Base-by-base conservation (phyloP, 208 protist species). In the Leishmania braziliensis region DNA sequence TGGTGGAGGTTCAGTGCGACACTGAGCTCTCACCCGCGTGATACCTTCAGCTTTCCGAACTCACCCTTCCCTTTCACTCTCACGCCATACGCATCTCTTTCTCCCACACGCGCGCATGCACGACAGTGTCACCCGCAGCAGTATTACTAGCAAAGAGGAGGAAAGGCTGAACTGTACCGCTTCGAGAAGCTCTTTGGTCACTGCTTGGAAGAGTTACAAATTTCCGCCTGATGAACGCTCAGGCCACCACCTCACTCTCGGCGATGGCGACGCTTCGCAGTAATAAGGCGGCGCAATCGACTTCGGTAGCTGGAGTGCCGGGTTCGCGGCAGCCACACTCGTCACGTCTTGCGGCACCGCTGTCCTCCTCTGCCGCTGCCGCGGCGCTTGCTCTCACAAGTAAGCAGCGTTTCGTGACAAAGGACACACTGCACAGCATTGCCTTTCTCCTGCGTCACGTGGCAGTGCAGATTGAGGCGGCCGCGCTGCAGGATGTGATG, bases 341-440 rank as follows among this genome's bases (percentile, higher is more conserved):
- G 14, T 53, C 10, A 8, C 63, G 39, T 39, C 43, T 74, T 4
- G 23, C 20, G 60, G 29, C 66, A 54, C 65, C 51, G 26, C 0
- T 12, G 23, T 12, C 50, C 20, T 53, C 50, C 12, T 33, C 70
- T 10, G 26, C 62, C 36, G 48, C 78, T 72, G 20, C 48, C 18
- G 18, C 39, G 60, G 62, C 81, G 1, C 60, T 86, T 8, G 58
- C 82, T 20, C 73, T 86, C 73, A 82, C 70, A 18, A 86, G 82
- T 62, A 81, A 86, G 46, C 77, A 86, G 50, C 82, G 82, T 33
- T 2, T 51, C 2, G 26, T 86, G 2, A 43, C 36, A 39, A 39
- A 71, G 20, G 78, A 79, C 20, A 60, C 72, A 2, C 46, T 86
- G 66, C 82, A 72, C 66, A 69, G 48, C 73, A 33, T 86, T 20